These are phyloP conservation scores for Fusarium chaquense DNA, from an alignment of 2,329 filamentous ascomycete species.

Conservation along the genomic window DNA sequence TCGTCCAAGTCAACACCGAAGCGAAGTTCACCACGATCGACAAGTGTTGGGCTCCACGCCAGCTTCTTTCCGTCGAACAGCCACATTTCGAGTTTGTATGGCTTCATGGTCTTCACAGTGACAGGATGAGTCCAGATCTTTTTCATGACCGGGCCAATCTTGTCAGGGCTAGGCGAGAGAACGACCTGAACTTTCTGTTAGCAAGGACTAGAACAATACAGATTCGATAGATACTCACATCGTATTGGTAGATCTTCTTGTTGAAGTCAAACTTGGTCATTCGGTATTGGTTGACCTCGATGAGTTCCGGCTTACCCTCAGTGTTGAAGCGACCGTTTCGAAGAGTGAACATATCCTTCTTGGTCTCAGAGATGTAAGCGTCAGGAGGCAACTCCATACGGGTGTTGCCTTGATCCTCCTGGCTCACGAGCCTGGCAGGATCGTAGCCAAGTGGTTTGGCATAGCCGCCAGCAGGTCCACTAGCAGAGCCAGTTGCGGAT, in stretches of 20 bases:
- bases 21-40: constrained; percentile 63
- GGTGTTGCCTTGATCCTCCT: constrained; percentile 54
- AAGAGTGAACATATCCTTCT: constrained; percentile 53
- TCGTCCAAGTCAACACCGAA: constrained; percentile 79
- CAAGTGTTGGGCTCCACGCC: constrained; percentile 73
- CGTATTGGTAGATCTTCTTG: constrained; percentile 82
- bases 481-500: constrained; percentile 35
- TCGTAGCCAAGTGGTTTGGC: constrained; percentile 56
- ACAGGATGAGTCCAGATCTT: constrained; percentile 79
- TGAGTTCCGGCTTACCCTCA: constrained; percentile 64
- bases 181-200: constrained; percentile 64
- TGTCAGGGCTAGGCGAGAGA: constrained; percentile 72
- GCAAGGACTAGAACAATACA: neutral
- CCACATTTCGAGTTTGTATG: constrained; percentile 63
- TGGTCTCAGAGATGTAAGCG: constrained; percentile 59
- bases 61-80: constrained; percentile 87
- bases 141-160: constrained; percentile 72
- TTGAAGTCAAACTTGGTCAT: constrained; percentile 69
- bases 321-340: constrained; percentile 63
- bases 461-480: constrained; percentile 42
- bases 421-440: constrained; percentile 54
- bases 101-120: constrained; percentile 67
- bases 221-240: constrained; percentile 69
- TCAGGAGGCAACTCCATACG: constrained; percentile 70
- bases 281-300: constrained; percentile 80